Evolutionary conservation across 1,284 basidiomycete species (phyloP).

Genomic region (Malassezia japonica): DNA sequence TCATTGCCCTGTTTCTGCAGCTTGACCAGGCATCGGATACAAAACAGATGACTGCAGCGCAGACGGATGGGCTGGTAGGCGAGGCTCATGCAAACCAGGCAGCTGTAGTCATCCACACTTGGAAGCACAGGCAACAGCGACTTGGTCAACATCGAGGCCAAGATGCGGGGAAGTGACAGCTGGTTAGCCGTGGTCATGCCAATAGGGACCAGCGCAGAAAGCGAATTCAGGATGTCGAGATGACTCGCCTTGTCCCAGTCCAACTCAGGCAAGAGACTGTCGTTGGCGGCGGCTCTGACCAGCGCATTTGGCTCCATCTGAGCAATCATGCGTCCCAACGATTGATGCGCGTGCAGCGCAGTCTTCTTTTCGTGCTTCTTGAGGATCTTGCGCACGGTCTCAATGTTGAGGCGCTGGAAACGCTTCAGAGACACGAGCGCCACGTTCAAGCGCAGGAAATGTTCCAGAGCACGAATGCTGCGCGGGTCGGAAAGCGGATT

Average conservation of each 20-base stretch:
- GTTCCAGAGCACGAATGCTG: slow-evolving; percentile 53
- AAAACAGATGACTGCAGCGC: slow-evolving; percentile 79
- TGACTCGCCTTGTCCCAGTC: slow-evolving; percentile 3
- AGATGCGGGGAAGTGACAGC: slow-evolving; percentile 59
- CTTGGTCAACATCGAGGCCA: slow-evolving; percentile 76
- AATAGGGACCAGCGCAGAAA: slow-evolving; percentile 4
- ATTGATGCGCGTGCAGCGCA: slow-evolving; percentile 28
- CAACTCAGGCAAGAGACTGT: slow-evolving; percentile 4
- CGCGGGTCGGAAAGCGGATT: slow-evolving; percentile 28
- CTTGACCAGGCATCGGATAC: slow-evolving; percentile 79
- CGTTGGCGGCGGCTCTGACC: slow-evolving; percentile 4
- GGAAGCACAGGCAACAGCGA: slow-evolving; percentile 75
- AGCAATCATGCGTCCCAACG: background rate
- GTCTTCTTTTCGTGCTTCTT: slow-evolving; percentile 92
- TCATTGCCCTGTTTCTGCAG: slow-evolving; percentile 75
- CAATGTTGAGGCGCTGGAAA: slow-evolving; percentile 68
- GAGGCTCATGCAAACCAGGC: slow-evolving; percentile 50
- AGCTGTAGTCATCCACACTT: slow-evolving; percentile 62
- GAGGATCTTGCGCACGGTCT: slow-evolving; percentile 61
- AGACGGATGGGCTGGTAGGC: slow-evolving; percentile 59
- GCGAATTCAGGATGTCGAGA: slow-evolving; percentile 3
- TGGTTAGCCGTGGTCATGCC: background rate
- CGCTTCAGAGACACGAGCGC: slow-evolving; percentile 77
- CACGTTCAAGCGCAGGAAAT: slow-evolving; percentile 70
- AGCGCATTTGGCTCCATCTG: background rate